Percentiles rank a stretch among this genome's conserved stretches.
Conservation (phyloP, 305 asterid species). For the Nicotiana rustica region DNA sequence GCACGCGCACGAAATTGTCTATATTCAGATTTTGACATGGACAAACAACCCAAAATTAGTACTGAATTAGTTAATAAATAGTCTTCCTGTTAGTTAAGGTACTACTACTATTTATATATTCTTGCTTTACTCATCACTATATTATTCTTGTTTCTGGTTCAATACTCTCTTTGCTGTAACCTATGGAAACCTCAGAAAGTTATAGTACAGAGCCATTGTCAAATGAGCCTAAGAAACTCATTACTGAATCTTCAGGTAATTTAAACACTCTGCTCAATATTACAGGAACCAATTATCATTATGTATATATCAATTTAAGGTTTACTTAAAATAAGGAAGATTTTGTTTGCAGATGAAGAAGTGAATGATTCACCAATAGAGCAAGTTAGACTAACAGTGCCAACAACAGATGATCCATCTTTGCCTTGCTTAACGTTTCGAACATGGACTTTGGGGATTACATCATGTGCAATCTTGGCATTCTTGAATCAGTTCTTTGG, state of each 20-base stretch:
- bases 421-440: conserved; percentile 71
- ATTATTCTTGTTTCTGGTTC: neutral
- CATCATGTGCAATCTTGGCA: conserved; percentile 61
- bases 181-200: neutral
- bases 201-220: too few relatives aligned
- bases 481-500: conserved; percentile 71
- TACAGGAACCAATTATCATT: neutral
- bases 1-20: neutral
- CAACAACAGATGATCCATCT: conserved; percentile 71
- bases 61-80: neutral
- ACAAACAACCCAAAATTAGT: neutral
- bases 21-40: neutral
- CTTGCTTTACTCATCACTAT: neutral
- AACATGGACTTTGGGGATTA: conserved; percentile 69
- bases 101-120: neutral
- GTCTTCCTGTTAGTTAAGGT: neutral
- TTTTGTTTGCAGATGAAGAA: conserved; percentile 48
- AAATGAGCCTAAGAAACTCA: neutral
- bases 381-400: conserved; percentile 70
- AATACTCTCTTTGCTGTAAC: neutral
- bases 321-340: neutral
- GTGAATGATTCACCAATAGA: conserved; percentile 70
- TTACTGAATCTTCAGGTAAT: neutral
- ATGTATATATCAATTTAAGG: neutral
- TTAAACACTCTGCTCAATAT: neutral